Evolutionary conservation across 2,329 filamentous ascomycete genomes (phyloP), one percentile per base, ranked within the genome.

Genomic region (Aspergillus awamori): DNA sequence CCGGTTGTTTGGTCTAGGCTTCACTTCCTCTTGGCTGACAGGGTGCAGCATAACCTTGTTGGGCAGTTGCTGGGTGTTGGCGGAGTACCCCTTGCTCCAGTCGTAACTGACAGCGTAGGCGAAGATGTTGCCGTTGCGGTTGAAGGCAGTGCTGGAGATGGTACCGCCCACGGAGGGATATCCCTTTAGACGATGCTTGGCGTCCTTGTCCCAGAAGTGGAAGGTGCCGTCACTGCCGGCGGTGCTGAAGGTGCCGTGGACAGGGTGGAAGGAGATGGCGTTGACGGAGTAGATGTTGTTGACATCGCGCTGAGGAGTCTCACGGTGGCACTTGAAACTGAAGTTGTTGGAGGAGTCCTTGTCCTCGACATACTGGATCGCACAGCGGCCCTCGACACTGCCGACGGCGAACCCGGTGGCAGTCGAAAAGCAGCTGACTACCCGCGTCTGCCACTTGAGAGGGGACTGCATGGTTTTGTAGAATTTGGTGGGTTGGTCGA

Each of bases 241-340:
- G 2, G 95, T 99, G 80, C 91, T 96, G 82, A 99, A 99, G n/a
- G 95, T 99, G 72, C 95, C 95, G 78, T 97, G 93, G 11, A 91
- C 84, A 1, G 95, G 95, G 80, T 99, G 95, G 87, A 98, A 98
- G 24, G 92, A 96, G 77, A 99, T 99, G 69, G 93, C 90, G 80
- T 99, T 99, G 74, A 99, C 93, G 1, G 93, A 89, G 82, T 93
- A 95, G 70, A 98, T 95, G 73, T 94, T 95, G 70, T 91, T 92
- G 66, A 89, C 82, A 77, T 92, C 93, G 72, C 76, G 86, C 57
- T 72, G 74, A 1, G 90, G 87, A 5, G 87, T 86, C 70, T 97
- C 92, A 61, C 95, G 93, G 78, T 99, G 95, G 79, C 95, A 99
- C 80, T 98, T 98, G 87, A 99, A 99, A 45, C 92, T 97, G 83